These are phyloP conservation scores for Cryphonectria japonica DNA, from an alignment of 2,329 filamentous ascomycete genomes.

Conservation along the genomic window DNA sequence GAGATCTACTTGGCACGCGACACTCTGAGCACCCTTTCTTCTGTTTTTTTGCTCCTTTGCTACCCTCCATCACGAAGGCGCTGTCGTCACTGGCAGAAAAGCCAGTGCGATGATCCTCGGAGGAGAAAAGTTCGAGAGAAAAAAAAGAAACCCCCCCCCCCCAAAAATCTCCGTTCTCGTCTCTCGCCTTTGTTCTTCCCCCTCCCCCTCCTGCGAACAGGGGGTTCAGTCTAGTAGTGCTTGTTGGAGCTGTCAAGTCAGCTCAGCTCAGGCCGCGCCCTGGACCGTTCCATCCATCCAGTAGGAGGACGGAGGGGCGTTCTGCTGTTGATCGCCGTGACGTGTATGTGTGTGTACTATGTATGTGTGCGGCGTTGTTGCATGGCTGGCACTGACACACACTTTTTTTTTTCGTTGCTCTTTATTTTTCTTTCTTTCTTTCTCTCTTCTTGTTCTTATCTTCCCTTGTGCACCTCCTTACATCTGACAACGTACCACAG, in stretches of 20 bases:
- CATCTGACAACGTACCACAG: background rate
- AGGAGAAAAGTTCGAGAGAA: background rate
- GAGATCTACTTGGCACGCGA: background rate
- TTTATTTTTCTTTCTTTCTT: background rate
- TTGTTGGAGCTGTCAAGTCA: constrained; percentile 3
- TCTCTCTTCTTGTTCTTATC: too few relatives aligned
- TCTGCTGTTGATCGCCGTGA: background rate
- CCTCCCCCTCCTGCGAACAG: background rate
- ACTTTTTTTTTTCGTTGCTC: background rate
- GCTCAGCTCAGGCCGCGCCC: constrained; percentile 3
- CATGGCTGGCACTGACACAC: background rate
- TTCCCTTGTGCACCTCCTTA: too few relatives aligned
- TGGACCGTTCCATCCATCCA: background rate
- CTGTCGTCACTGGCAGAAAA: constrained; percentile 1
- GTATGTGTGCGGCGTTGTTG: background rate
- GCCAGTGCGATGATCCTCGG: background rate
- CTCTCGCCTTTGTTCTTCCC: background rate
- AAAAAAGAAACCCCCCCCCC: background rate
- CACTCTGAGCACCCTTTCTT: background rate
- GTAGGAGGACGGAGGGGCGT: background rate
- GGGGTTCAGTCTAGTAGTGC: background rate
- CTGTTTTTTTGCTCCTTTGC: background rate
- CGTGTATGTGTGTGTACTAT: background rate
- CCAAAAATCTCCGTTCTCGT: background rate
- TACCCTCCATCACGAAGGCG: background rate